Conservation (phyloP, 345 rosid genomes). For the Lagerstroemia speciosa region DNA sequence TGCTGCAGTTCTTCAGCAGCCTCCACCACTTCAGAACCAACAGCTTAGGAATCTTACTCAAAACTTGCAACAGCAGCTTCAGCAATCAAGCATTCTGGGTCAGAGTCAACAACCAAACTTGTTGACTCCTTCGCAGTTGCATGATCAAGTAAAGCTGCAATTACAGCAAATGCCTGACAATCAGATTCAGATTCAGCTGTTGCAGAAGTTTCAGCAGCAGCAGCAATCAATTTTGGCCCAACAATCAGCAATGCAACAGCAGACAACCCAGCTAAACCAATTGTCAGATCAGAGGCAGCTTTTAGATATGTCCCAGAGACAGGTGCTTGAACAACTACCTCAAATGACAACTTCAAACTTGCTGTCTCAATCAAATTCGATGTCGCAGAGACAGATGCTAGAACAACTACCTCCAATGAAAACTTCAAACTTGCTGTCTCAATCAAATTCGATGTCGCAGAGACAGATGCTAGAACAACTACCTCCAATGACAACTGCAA, state of each 20-base stretch:
- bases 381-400: conserved; percentile 24
- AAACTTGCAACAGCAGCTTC: conserved; percentile 40
- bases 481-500: conserved; percentile 25
- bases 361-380: conserved; percentile 28
- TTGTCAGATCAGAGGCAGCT: conserved; percentile 46
- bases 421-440: conserved; percentile 26
- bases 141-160: conserved; percentile 38
- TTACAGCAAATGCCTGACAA: conserved; percentile 42
- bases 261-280: conserved; percentile 29
- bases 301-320: conserved; percentile 44
- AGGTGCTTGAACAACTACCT: conserved; percentile 32
- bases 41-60: conserved; percentile 43
- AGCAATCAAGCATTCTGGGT: conserved; percentile 28
- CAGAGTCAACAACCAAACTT: conserved; percentile 41
- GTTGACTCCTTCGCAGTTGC: conserved; percentile 25
- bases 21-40: conserved; percentile 30
- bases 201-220: conserved; percentile 76
- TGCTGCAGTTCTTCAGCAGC: conserved; percentile 34
- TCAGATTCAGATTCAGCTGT: conserved; percentile 52
- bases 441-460: conserved; percentile 21
- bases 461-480: conserved; percentile 32
- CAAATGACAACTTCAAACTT: conserved; percentile 22
- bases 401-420: conserved; percentile 31
- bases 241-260: conserved; percentile 35
- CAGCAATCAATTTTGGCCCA: conserved; percentile 38